Evolutionary conservation across 306 rosid genomes (phyloP).

Genomic region (Sicyos baderoa): DNA sequence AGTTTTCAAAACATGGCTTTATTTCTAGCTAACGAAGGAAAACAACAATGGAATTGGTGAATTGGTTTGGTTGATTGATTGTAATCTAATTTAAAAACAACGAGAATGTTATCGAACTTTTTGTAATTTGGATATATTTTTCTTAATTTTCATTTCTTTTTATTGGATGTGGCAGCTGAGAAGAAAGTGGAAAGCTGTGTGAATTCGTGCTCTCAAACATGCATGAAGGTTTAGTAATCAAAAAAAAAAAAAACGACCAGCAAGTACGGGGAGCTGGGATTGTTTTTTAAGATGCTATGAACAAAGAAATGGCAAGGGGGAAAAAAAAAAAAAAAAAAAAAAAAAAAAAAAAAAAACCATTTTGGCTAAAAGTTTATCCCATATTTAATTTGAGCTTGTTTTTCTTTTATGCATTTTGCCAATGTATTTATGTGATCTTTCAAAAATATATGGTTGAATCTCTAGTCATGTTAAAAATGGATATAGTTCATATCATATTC

Average conservation of each 20-base stretch:
- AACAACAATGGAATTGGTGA: too few species aligned
- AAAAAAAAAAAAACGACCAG: background rate
- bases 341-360: background rate
- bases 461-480: too few species aligned
- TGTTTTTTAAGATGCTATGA: too few species aligned
- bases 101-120: too few species aligned
- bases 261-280: background rate
- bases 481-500: too few species aligned
- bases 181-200: slow-evolving; percentile 37
- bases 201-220: slow-evolving; percentile 32
- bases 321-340: background rate
- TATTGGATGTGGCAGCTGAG: slow-evolving; percentile 17
- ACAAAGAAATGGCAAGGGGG: background rate
- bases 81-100: too few species aligned
- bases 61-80: too few species aligned
- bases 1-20: too few species aligned
- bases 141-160: background rate
- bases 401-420: background rate
- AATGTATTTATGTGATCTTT: too few species aligned
- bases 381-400: background rate
- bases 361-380: background rate
- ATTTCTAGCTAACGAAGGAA: too few species aligned
- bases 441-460: too few species aligned
- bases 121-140: background rate
- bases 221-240: slow-evolving; percentile 1